phyloP scores from a whole-genome alignment of 352 stramenopile species.

The Globisporangium radiosum region DNA sequence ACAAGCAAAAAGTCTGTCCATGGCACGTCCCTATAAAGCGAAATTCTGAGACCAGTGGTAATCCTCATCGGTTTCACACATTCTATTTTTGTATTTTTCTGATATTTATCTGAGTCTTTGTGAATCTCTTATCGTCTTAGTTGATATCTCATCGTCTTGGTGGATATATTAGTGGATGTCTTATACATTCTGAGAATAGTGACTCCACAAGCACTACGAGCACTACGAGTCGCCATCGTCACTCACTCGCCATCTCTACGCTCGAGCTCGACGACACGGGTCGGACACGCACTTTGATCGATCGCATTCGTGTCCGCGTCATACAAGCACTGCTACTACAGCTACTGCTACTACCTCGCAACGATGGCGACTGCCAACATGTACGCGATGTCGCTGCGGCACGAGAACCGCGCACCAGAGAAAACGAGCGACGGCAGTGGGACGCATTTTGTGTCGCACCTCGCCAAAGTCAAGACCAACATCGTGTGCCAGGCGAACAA shows the following conservation, averaged over 20 bases:
- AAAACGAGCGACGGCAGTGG: constrained; percentile 33
- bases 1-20: too few relatives aligned
- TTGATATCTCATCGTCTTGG: too few relatives aligned
- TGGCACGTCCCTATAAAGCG: neutral
- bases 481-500: constrained; percentile 43
- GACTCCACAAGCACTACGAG: too few relatives aligned
- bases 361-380: constrained; percentile 32
- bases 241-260: neutral
- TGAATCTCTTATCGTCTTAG: too few relatives aligned
- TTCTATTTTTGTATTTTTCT: too few relatives aligned
- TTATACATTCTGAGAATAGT: too few relatives aligned
- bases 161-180: too few relatives aligned
- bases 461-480: constrained; percentile 63
- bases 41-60: neutral
- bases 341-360: neutral
- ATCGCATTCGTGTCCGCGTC: too few relatives aligned
- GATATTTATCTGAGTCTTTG: too few relatives aligned
- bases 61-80: neutral
- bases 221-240: too few relatives aligned
- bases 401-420: constrained; percentile 17
- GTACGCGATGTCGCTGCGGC: constrained; percentile 33
- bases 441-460: constrained; percentile 54
- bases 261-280: neutral
- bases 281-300: neutral
- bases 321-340: too few relatives aligned